phyloP scores from a whole-genome alignment of 2,329 filamentous ascomycete species.

The Calonectria pseudoreteaudii region DNA sequence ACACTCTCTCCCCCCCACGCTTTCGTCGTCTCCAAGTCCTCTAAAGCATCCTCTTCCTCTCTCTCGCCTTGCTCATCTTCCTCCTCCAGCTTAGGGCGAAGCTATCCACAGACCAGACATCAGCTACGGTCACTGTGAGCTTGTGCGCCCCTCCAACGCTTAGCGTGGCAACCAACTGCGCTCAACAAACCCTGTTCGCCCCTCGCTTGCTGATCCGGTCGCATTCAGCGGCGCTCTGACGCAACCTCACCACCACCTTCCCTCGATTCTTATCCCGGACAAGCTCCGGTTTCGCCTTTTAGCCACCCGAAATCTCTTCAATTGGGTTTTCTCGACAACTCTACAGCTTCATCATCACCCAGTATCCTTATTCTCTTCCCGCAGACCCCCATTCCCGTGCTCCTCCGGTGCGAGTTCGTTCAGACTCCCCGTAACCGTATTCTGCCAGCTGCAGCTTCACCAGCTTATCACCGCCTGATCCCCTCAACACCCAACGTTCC shows the following conservation, averaged over 20 bases:
- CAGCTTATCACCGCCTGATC: conserved; percentile 22
- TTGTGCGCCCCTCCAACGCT: conserved; percentile 16
- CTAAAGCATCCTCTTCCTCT: not conserved
- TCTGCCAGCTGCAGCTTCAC: conserved; percentile 10
- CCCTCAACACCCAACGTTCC: conserved; percentile 21
- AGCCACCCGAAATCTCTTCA: conserved; percentile 37
- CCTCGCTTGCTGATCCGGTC: conserved; percentile 41
- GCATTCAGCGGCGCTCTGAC: conserved; percentile 42
- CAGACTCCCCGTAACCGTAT: not conserved
- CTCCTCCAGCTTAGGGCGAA: conserved; percentile 13
- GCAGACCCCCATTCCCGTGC: conserved; percentile 15
- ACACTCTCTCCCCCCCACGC: not conserved
- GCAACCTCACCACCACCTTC: conserved; percentile 43
- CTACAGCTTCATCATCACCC: conserved; percentile 41
- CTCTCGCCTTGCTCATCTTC: conserved; percentile 10
- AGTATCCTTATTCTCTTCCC: conserved; percentile 26
- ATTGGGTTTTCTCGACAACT: conserved; percentile 36
- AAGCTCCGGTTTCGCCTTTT: conserved; percentile 37
- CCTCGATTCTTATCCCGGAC: conserved; percentile 34
- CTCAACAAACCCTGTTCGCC: conserved; percentile 35
- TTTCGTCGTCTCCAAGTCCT: not conserved
- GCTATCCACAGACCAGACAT: conserved; percentile 4
- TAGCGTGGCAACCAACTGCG: conserved; percentile 26
- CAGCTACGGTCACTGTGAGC: conserved; percentile 16
- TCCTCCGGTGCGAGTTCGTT: conserved; percentile 21